phyloP scores from a whole-genome alignment of 768 basidiomycete genomes.

The Paxillus involutus region DNA sequence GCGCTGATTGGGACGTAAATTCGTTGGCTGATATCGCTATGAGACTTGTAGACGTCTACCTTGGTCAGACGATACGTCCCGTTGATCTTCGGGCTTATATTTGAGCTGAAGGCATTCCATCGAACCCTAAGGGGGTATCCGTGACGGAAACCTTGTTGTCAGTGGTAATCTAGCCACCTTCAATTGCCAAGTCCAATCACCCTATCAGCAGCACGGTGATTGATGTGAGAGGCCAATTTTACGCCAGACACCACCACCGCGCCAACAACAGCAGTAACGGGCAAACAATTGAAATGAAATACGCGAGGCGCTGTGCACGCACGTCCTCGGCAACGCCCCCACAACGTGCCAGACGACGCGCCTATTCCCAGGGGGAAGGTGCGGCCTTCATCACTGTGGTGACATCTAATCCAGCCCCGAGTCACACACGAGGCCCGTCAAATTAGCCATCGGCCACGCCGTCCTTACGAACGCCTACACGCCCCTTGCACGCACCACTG shows the following conservation, averaged over 20 bases:
- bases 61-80: not conserved
- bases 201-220: constrained; percentile 19
- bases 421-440: constrained; percentile 20
- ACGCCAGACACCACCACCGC: constrained; percentile 8
- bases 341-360: constrained; percentile 19
- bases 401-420: not conserved
- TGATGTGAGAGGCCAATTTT: not conserved
- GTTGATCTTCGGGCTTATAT: constrained; percentile 20
- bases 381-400: constrained; percentile 6
- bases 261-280: constrained; percentile 4
- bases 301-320: constrained; percentile 13
- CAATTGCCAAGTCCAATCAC: not conserved
- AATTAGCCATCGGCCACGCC: constrained; percentile 2
- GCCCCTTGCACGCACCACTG: constrained; percentile 11
- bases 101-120: constrained; percentile 1
- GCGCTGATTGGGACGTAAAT: constrained; percentile 8
- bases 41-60: not conserved
- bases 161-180: not conserved
- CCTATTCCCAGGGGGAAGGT: constrained; percentile 14
- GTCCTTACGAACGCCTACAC: not conserved
- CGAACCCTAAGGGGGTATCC: constrained; percentile 5
- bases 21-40: not conserved
- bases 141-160: not conserved
- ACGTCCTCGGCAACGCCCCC: constrained; percentile 9
- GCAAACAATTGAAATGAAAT: constrained; percentile 15